A percentile compares a stretch with the other conserved stretches of the same genome.
These are phyloP conservation scores for Sordaria brevicollis DNA, from an alignment of 495 filamentous ascomycete species.

Conservation along the genomic window DNA sequence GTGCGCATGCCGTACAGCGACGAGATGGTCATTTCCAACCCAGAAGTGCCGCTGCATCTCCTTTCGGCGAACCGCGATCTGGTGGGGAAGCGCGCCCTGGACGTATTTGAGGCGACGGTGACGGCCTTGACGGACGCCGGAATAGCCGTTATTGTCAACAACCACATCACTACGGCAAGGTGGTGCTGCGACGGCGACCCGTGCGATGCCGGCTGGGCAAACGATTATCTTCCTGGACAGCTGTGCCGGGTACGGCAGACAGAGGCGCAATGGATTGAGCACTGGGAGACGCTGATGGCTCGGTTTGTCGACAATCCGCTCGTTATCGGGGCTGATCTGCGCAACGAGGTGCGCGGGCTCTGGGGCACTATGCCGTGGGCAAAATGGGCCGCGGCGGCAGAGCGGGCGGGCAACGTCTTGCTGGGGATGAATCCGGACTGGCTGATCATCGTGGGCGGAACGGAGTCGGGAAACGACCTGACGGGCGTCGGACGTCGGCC, in stretches of 20 bases:
- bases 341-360: slow-evolving; percentile 50
- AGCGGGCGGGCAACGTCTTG: slow-evolving; percentile 43
- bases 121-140: slow-evolving; percentile 45
- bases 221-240: slow-evolving; percentile 39
- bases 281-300: slow-evolving; percentile 50
- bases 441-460: slow-evolving; percentile 52
- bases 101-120: slow-evolving; percentile 43
- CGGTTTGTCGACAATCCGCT: slow-evolving; percentile 38
- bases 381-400: slow-evolving; percentile 47
- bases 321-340: slow-evolving; percentile 48
- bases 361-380: slow-evolving; percentile 55
- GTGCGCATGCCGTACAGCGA: slow-evolving; percentile 52
- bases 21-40: slow-evolving; percentile 47
- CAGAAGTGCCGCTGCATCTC: slow-evolving; percentile 33
- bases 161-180: slow-evolving; percentile 50
- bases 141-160: slow-evolving; percentile 49
- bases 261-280: slow-evolving; percentile 47
- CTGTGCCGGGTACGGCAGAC: slow-evolving; percentile 45
- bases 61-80: slow-evolving; percentile 46
- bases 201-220: slow-evolving; percentile 49
- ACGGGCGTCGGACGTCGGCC: slow-evolving; percentile 38
- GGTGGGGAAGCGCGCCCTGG: slow-evolving; percentile 37
- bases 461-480: slow-evolving; percentile 49
- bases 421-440: slow-evolving; percentile 46
- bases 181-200: slow-evolving; percentile 54